Conservation (phyloP, 2,329 filamentous ascomycete species). For the Albophoma yamanashiensis region DNA sequence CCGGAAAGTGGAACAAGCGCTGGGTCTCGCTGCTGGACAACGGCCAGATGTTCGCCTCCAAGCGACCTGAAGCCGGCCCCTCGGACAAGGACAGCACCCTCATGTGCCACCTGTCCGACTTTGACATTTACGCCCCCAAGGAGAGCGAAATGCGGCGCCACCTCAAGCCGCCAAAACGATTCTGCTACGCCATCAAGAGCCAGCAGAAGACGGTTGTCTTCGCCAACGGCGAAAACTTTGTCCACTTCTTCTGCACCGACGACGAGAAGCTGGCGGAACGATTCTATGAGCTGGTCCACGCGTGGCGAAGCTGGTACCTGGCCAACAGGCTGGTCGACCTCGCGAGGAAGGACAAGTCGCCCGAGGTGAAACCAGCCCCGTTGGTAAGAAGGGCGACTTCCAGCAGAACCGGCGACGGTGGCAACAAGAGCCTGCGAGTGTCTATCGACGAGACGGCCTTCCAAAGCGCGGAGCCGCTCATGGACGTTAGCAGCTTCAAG, state of each 20-base stretch:
- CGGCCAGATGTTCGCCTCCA: conserved; percentile 63
- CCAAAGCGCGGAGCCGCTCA: conserved; percentile 4
- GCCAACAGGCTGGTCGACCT: conserved; percentile 54
- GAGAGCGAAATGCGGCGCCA: conserved; percentile 55
- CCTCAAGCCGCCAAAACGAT: conserved; percentile 73
- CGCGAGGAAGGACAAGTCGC: conserved; percentile 22
- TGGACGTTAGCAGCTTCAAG: conserved; percentile 8
- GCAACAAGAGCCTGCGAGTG: conserved; percentile 30
- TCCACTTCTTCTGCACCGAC: conserved; percentile 83
- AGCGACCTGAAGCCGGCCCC: conserved; percentile 51
- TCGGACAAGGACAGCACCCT: conserved; percentile 56
- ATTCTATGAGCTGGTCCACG: conserved; percentile 63
- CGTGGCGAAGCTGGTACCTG: conserved; percentile 88
- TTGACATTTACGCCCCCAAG: conserved; percentile 78
- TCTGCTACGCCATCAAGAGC: conserved; percentile 82
- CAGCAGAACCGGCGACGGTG: conserved; percentile 1
- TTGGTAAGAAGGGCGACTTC: neutral
- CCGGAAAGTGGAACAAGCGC: conserved; percentile 82
- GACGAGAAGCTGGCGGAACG: conserved; percentile 54
- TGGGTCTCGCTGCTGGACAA: conserved; percentile 63
- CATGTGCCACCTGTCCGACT: conserved; percentile 81
- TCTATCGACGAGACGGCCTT: conserved; percentile 3
- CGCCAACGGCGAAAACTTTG: conserved; percentile 70
- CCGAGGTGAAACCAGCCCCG: conserved; percentile 4
- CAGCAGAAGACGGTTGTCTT: conserved; percentile 85